Percentiles rank a stretch among this genome's conserved stretches.
Evolutionary conservation across 257 asterid species (phyloP).

Genomic region (Gynochthodes officinalis): DNA sequence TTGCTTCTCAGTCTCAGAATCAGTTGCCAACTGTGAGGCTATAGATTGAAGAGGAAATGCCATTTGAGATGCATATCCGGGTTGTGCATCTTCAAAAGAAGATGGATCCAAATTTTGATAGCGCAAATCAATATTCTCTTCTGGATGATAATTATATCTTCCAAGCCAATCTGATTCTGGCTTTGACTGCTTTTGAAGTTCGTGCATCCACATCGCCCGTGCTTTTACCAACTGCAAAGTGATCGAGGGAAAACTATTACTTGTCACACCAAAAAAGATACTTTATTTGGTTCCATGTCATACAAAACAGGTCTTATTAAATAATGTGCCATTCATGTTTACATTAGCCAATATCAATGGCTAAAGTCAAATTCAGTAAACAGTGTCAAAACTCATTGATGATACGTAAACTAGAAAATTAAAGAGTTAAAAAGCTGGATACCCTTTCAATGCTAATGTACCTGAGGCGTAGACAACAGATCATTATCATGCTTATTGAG

Average conservation of each 20-base stretch:
- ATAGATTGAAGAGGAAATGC: slow-evolving; percentile 37
- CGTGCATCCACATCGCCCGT: slow-evolving; percentile 89
- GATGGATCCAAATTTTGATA: slow-evolving; percentile 34
- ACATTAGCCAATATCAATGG: background rate
- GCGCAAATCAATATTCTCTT: slow-evolving; percentile 42
- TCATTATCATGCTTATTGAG: slow-evolving; percentile 70
- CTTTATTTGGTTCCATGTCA: background rate
- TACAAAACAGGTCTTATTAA: background rate
- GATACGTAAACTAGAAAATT: background rate
- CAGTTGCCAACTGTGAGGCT: slow-evolving; percentile 28
- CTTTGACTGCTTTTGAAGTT: slow-evolving; percentile 75
- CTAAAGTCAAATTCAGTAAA: background rate
- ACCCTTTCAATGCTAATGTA: slow-evolving; percentile 28
- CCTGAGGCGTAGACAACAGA: slow-evolving; percentile 82
- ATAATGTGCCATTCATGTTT: too few relatives aligned
- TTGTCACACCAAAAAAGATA: background rate
- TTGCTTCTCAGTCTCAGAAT: slow-evolving; percentile 50
- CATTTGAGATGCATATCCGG: slow-evolving; percentile 28
- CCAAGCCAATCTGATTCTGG: slow-evolving; percentile 59
- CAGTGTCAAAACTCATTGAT: background rate
- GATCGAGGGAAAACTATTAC: background rate
- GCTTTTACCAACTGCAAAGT: slow-evolving; percentile 67
- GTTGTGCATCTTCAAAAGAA: slow-evolving; percentile 41
- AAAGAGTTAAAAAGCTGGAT: background rate
- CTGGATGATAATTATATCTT: slow-evolving; percentile 35